phyloP scores from a whole-genome alignment of 306 rosid species.

The Oemleria cerasiformis region DNA sequence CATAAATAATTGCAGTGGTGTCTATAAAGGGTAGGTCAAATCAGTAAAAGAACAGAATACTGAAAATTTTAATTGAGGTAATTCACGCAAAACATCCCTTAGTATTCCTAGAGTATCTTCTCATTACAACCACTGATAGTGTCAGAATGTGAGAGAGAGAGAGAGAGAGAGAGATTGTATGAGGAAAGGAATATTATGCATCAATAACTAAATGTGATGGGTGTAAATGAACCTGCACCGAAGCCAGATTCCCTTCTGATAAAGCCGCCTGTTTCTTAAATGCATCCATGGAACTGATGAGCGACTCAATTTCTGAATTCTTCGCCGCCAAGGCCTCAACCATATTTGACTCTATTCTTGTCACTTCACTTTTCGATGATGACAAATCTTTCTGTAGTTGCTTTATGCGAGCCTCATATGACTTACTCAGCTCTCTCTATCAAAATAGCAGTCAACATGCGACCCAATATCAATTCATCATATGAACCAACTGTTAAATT shows the following conservation, averaged over 20 bases:
- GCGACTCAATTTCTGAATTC: conserved; percentile 88
- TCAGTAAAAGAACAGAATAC: neutral
- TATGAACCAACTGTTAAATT: neutral
- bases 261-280: conserved; percentile 83
- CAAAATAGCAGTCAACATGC: conserved; percentile 24
- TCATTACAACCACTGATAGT: neutral
- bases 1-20: conserved; percentile 4
- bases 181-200: conserved; percentile 4
- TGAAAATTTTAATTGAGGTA: neutral
- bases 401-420: conserved; percentile 80
- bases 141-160: conserved; percentile 1
- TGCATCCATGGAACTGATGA: conserved; percentile 72
- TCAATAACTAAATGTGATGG: conserved; percentile 14
- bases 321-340: conserved; percentile 90
- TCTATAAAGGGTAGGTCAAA: neutral
- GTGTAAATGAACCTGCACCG: conserved; percentile 66
- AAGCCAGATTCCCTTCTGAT: conserved; percentile 90
- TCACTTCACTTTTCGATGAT: conserved; percentile 68
- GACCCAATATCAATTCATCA: conserved; percentile 7
- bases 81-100: neutral
- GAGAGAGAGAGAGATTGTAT: neutral
- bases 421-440: conserved; percentile 93
- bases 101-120: neutral
- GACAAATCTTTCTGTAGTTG: conserved; percentile 73
- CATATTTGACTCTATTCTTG: conserved; percentile 86